These are phyloP conservation scores for Raphanus sativus DNA, from an alignment of 345 rosid species.

Conservation along the genomic window DNA sequence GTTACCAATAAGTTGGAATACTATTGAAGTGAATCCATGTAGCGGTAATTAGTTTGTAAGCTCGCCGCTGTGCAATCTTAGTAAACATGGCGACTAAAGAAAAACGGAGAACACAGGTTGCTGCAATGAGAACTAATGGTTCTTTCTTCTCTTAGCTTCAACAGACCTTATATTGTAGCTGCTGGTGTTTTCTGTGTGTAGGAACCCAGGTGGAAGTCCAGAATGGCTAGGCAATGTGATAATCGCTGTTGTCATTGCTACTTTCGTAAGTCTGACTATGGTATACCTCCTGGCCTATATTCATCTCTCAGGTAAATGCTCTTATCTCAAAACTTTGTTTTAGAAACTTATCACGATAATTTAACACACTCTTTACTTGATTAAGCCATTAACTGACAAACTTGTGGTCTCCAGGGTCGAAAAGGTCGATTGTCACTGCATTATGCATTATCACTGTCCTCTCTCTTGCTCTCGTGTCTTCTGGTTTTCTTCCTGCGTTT, in stretches of 20 bases:
- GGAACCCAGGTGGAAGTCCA: slow-evolving; percentile 82
- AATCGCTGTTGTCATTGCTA: slow-evolving; percentile 60
- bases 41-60: not conserved
- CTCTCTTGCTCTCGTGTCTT: slow-evolving; percentile 54
- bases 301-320: slow-evolving; percentile 73
- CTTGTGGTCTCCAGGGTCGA: slow-evolving; percentile 56
- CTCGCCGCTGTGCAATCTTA: not conserved
- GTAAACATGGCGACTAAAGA: not conserved
- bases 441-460: slow-evolving; percentile 50
- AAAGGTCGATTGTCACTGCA: slow-evolving; percentile 51
- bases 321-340: not conserved
- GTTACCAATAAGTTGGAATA: not conserved
- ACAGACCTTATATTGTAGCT: not conserved
- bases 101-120: not conserved
- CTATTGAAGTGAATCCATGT: not conserved
- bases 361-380: not conserved
- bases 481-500: slow-evolving; percentile 69
- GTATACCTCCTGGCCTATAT: slow-evolving; percentile 64
- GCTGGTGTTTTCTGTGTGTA: slow-evolving; percentile 39
- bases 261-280: slow-evolving; percentile 64
- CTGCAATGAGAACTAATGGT: not conserved
- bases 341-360: not conserved
- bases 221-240: slow-evolving; percentile 79
- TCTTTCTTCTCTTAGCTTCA: not conserved
- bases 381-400: slow-evolving; percentile 4